Evolutionary conservation across 495 filamentous ascomycete genomes (phyloP).

Genomic region (Trichoderma erinaceum): DNA sequence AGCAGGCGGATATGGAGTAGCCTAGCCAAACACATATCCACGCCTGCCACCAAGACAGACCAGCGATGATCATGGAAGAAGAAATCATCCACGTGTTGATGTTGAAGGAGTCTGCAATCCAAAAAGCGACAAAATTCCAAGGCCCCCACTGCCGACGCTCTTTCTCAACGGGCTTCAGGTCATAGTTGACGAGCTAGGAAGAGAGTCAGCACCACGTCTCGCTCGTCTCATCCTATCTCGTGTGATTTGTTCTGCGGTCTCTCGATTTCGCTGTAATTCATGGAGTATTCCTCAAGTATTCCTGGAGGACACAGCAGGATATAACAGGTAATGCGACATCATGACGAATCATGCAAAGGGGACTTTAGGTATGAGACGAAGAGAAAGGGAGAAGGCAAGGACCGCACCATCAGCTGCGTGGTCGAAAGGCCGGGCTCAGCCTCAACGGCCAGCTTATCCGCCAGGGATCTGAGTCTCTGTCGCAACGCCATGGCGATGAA

Average conservation of each 20-base stretch:
- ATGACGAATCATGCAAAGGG: constrained; percentile 6
- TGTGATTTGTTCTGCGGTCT: background rate
- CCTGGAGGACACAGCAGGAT: background rate
- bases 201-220: constrained; percentile 14
- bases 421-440: constrained; percentile 73
- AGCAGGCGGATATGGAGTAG: constrained; percentile 67
- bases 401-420: constrained; percentile 67
- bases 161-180: constrained; percentile 86
- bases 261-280: background rate
- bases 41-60: constrained; percentile 91
- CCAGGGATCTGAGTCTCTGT: constrained; percentile 20
- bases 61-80: constrained; percentile 63
- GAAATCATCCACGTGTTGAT: constrained; percentile 99
- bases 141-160: constrained; percentile 80
- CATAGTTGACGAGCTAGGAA: constrained; percentile 68
- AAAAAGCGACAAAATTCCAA: constrained; percentile 87
- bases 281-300: too few species aligned
- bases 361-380: background rate
- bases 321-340: background rate
- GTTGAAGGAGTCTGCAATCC: constrained; percentile 92
- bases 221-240: background rate
- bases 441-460: constrained; percentile 60
- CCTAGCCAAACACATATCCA: constrained; percentile 89
- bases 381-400: constrained; percentile 8
- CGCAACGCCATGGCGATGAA: constrained; percentile 5